These are phyloP conservation scores for Saposhnikovia divaricata DNA, from an alignment of 129 eudicot genomes.

Conservation along the genomic window DNA sequence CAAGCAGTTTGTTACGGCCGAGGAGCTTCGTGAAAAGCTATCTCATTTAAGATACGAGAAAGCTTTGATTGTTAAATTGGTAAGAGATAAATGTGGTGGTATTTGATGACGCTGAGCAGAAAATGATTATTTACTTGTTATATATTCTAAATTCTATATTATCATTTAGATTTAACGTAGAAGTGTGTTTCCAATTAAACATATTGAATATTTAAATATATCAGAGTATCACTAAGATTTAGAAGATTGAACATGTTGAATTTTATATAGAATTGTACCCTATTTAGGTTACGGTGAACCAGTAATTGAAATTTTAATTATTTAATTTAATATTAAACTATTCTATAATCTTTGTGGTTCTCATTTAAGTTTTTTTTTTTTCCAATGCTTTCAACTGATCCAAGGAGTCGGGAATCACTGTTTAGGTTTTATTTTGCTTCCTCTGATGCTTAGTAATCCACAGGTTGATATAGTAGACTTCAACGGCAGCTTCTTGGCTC, in stretches of 20 bases:
- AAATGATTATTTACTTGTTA: neutral
- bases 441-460: constrained; percentile 12
- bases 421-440: constrained; percentile 9
- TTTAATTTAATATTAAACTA: too few relatives aligned
- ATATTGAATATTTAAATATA: too few relatives aligned
- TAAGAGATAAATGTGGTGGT: constrained; percentile 13
- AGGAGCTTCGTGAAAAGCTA: constrained; percentile 87
- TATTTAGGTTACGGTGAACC: neutral
- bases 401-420: neutral
- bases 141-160: neutral
- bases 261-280: neutral
- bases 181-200: neutral
- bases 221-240: neutral
- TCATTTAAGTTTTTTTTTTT: neutral
- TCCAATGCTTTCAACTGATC: neutral
- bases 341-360: neutral
- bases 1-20: constrained; percentile 92
- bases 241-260: neutral
- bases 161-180: neutral
- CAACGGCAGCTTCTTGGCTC: constrained; percentile 96
- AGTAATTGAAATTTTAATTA: too few relatives aligned
- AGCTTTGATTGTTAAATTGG: constrained; percentile 91
- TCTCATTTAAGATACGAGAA: constrained; percentile 83
- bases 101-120: neutral
- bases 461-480: constrained; percentile 98